Conservation (phyloP, 2,329 filamentous ascomycete species). For the Aotearoamyces nothofagi region DNA sequence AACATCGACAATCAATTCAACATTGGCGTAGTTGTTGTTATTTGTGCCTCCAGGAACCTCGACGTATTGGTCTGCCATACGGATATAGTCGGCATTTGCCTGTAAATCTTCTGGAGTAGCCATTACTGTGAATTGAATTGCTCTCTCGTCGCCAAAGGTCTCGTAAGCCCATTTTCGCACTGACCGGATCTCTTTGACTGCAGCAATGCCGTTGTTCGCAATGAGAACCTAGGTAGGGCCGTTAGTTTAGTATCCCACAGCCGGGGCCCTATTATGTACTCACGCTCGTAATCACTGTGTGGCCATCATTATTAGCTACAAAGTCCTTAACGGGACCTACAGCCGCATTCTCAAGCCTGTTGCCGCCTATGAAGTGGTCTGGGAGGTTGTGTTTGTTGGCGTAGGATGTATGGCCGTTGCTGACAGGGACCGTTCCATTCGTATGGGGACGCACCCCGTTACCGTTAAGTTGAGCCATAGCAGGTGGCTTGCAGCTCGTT, state of each 20-base stretch:
- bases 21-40: constrained; percentile 99
- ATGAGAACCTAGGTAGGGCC: constrained; percentile 63
- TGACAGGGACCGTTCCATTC: constrained; percentile 29
- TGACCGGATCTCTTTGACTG: constrained; percentile 97
- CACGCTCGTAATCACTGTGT: constrained; percentile 97
- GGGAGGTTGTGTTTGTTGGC: constrained; percentile 71
- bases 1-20: constrained; percentile 96
- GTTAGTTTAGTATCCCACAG: constrained; percentile 9
- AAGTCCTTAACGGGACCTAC: constrained; percentile 92
- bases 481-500: background rate
- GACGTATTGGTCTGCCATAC: constrained; percentile 99
- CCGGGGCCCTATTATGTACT: constrained; percentile 28
- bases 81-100: constrained; percentile 97
- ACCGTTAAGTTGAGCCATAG: constrained; percentile 15
- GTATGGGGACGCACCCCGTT: constrained; percentile 18
- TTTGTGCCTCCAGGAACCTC: constrained; percentile 98
- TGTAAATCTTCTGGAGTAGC: constrained; percentile 94
- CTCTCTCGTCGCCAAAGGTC: constrained; percentile 93
- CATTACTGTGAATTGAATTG: constrained; percentile 99
- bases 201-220: constrained; percentile 98
- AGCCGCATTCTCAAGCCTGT: constrained; percentile 66
- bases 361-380: constrained; percentile 93
- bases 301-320: constrained; percentile 74
- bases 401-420: constrained; percentile 50
- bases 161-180: constrained; percentile 99